Evolutionary conservation across 257 asterid species (phyloP).

Genomic region (Fraxinus pennsylvanica): DNA sequence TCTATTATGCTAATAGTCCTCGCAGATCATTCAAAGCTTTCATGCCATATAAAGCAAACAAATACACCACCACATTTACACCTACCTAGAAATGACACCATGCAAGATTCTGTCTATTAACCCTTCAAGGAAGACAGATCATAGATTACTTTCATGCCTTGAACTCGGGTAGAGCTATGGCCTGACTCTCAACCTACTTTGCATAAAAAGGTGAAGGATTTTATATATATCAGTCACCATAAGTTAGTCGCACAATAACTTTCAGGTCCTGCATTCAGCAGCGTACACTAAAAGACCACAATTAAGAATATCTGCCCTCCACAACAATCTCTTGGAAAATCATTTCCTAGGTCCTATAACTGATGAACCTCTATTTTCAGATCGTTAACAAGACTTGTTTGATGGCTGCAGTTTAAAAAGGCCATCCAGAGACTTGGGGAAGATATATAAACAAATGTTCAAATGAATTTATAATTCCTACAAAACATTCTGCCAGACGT

Average conservation of each 20-base stretch:
- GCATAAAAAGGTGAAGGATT: background rate
- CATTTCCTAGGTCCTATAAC: background rate
- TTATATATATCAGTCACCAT: background rate
- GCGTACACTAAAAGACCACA: background rate
- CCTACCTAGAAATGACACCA: background rate
- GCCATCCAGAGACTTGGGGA: background rate
- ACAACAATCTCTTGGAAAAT: background rate
- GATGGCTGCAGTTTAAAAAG: background rate
- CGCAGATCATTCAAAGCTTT: background rate
- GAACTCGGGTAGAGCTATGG: background rate
- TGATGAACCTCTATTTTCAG: background rate
- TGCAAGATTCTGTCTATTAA: background rate
- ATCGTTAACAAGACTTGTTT: background rate
- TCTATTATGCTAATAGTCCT: background rate
- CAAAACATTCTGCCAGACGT: background rate
- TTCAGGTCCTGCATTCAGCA: background rate
- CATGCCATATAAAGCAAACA: background rate
- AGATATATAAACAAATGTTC: background rate
- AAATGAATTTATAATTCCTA: background rate
- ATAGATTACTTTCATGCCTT: background rate
- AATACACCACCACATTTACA: background rate
- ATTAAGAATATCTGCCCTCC: background rate
- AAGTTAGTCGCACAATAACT: background rate
- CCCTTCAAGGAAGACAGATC: background rate
- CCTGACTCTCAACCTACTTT: background rate